Evolutionary conservation across 2,329 filamentous ascomycete genomes (phyloP).

Genomic region (Alternaria rosae): DNA sequence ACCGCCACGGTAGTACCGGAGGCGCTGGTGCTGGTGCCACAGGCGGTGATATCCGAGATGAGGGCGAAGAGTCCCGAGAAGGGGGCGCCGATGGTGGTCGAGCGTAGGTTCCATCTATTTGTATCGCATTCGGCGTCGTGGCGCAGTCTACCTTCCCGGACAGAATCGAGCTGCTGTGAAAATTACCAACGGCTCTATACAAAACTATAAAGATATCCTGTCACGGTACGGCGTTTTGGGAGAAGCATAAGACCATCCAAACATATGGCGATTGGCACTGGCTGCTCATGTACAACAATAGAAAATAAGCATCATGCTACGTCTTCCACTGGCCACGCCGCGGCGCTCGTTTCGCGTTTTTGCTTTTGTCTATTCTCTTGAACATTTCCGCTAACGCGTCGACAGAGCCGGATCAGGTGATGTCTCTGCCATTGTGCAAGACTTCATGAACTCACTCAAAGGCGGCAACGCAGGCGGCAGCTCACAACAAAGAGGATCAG

Average conservation of each 20-base stretch:
- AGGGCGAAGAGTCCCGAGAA: conserved; percentile 86
- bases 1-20: conserved; percentile 62
- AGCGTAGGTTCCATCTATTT: conserved; percentile 83
- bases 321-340: conserved; percentile 37
- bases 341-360: conserved; percentile 33
- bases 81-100: conserved; percentile 95
- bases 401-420: conserved; percentile 64
- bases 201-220: conserved; percentile 21
- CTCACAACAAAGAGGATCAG: conserved; percentile 53
- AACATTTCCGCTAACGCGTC: conserved; percentile 31
- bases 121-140: conserved; percentile 44
- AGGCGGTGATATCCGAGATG: conserved; percentile 88
- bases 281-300: conserved; percentile 45
- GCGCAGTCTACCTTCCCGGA: conserved; percentile 42
- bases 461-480: conserved; percentile 56
- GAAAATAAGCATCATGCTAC: conserved; percentile 43
- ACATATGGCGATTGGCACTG: conserved; percentile 30
- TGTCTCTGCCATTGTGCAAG: conserved; percentile 80
- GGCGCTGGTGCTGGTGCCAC: conserved; percentile 87
- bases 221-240: conserved; percentile 46
- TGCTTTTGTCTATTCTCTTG: conserved; percentile 7
- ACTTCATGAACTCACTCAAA: conserved; percentile 84
- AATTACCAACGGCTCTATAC: conserved; percentile 25
- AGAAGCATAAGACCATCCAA: conserved; percentile 26
- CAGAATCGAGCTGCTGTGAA: conserved; percentile 27